These are phyloP conservation scores for Dactylella cylindrospora DNA, from an alignment of 2,329 filamentous ascomycete species.

Conservation along the genomic window DNA sequence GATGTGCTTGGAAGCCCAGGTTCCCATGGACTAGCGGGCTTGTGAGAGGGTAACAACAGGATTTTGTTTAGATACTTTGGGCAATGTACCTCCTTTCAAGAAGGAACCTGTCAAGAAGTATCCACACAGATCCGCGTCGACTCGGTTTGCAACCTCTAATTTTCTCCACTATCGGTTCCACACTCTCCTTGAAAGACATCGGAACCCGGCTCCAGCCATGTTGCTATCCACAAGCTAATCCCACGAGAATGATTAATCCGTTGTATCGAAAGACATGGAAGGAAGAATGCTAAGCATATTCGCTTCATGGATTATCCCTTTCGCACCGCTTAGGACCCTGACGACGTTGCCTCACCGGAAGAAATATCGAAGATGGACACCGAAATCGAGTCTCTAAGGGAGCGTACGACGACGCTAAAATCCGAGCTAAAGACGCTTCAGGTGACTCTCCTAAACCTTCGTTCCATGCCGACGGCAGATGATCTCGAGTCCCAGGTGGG, in stretches of 20 bases:
- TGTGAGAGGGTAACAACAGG: too few relatives aligned
- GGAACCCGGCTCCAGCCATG: conserved; percentile 30
- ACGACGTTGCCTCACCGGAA: conserved; percentile 56
- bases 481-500: conserved; percentile 45
- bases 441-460: conserved; percentile 46
- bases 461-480: conserved; percentile 46
- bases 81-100: conserved; percentile 19
- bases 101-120: conserved; percentile 35
- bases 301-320: conserved; percentile 20
- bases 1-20: conserved; percentile 24
- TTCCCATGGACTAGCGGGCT: conserved; percentile 41
- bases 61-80: too few relatives aligned
- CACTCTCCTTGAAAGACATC: conserved; percentile 8
- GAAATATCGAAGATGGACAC: conserved; percentile 57
- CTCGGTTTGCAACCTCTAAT: too few relatives aligned
- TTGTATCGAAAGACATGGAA: conserved; percentile 13
- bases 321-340: conserved; percentile 54
- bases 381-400: conserved; percentile 53
- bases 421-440: conserved; percentile 47
- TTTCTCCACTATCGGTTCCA: conserved; percentile 17
- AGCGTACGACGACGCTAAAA: conserved; percentile 45
- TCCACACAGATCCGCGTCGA: background rate
- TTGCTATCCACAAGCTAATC: background rate
- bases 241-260: conserved; percentile 3
- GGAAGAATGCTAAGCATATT: conserved; percentile 7